Evolutionary conservation across 2,329 filamentous ascomycete species (phyloP).

Genomic region (Colletotrichum filicis): DNA sequence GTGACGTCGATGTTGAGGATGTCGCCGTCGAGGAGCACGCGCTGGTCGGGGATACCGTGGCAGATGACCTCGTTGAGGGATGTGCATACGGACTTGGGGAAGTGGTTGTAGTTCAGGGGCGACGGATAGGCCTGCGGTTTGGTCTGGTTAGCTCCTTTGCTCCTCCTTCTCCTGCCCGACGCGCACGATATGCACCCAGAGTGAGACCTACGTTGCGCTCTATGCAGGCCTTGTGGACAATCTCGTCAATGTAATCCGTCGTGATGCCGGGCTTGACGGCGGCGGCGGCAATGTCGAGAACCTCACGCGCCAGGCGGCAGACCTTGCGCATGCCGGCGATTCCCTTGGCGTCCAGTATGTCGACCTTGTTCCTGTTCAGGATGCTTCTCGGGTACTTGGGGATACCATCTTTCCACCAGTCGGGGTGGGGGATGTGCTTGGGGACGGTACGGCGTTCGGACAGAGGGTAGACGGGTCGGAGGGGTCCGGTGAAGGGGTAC

Average conservation of each 20-base stretch:
- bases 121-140: constrained; percentile 85
- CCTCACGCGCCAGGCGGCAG: constrained; percentile 87
- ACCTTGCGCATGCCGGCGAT: constrained; percentile 94
- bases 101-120: constrained; percentile 93
- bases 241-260: constrained; percentile 93
- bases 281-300: constrained; percentile 89
- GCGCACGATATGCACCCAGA: neutral
- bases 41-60: constrained; percentile 95
- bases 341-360: constrained; percentile 81
- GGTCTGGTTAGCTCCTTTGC: neutral
- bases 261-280: constrained; percentile 91
- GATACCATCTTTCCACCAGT: constrained; percentile 89
- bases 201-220: constrained; percentile 81
- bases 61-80: constrained; percentile 98
- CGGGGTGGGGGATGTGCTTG: constrained; percentile 82
- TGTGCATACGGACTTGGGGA: constrained; percentile 98
- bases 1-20: constrained; percentile 98
- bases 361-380: constrained; percentile 81
- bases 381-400: constrained; percentile 70
- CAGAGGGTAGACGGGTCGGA: constrained; percentile 89
- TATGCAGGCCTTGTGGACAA: constrained; percentile 94
- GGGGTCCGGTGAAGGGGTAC: constrained; percentile 81
- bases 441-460: constrained; percentile 79
- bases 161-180: neutral
- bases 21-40: constrained; percentile 88